These are phyloP conservation scores for Nakataea oryzae DNA, from an alignment of 2,329 filamentous ascomycete genomes.

Conservation along the genomic window DNA sequence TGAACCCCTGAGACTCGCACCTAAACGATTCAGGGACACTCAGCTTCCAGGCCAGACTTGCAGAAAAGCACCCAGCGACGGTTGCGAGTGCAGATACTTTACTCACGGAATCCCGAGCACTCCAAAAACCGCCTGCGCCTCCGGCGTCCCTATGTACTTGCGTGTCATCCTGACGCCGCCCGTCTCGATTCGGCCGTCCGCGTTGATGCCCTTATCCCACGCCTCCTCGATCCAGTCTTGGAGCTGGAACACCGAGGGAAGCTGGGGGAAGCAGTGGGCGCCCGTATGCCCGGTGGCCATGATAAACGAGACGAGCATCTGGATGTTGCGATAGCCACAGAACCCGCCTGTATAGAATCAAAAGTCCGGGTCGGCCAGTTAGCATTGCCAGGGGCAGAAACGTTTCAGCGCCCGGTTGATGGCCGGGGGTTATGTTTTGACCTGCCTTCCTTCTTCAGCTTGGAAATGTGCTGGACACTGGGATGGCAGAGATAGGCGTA, in stretches of 20 bases:
- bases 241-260: conserved; percentile 71
- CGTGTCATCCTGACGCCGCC: conserved; percentile 80
- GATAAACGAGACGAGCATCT: conserved; percentile 79
- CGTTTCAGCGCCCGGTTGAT: neutral
- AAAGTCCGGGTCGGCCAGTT: neutral
- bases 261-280: conserved; percentile 44
- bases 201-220: conserved; percentile 79
- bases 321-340: conserved; percentile 91
- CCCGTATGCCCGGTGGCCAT: conserved; percentile 47
- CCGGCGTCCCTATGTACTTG: conserved; percentile 91
- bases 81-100: neutral
- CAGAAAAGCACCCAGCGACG: neutral
- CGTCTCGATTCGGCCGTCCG: conserved; percentile 65
- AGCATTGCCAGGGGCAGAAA: neutral
- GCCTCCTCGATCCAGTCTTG: conserved; percentile 81
- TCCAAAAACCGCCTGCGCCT: conserved; percentile 71
- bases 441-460: conserved; percentile 61
- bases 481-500: conserved; percentile 74
- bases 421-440: neutral
- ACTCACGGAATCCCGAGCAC: conserved; percentile 57
- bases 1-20: conserved; percentile 53
- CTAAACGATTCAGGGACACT: conserved; percentile 17
- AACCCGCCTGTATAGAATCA: conserved; percentile 54
- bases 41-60: neutral
- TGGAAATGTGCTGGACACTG: conserved; percentile 67